Evolutionary conservation across 2,329 filamentous ascomycete species (phyloP), one percentile per base, ranked within the genome.

Genomic region (Curvularia sp.): DNA sequence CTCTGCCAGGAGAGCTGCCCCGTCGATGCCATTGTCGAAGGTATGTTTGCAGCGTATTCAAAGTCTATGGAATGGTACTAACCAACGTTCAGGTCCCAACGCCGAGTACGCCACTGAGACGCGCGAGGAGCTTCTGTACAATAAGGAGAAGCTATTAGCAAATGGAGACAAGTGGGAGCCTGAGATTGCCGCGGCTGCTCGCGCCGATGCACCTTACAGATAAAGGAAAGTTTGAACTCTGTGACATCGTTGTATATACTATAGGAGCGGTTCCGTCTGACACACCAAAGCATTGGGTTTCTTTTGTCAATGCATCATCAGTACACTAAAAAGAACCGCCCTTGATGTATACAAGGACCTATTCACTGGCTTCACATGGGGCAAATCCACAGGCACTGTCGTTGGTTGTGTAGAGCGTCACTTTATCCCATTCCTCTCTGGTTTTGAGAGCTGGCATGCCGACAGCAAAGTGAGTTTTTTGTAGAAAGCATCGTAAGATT

Each of bases 1-100:
- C 96, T 96, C 83, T 98, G 95, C 87, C 94, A 97, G 83, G 95
- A 99, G 84, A 96, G 92, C 66, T 99, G 95, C 82, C 95, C 95
- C 43, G 95, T 99, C 54, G 95, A 99, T 81, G 95, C 95, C 59
- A 99, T 92, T 79, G 89, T 92, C 58, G 89, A 91, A 78, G 86
- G 85, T 86, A 75, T 74, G 83, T 78, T 39, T 36, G 19, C 12
- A 5, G 3, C 15, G 8, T 7, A 6, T 41, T 21, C 10, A 8
- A 34, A 34, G 39, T 13, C 34, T 19, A 19, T 7, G 10, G 13
- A 42, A 10, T 5, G 9, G 28, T 41, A 46, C 64, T 75, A 63
- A 77, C 38, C 12, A 23, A 5, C 13, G 0, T 32, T 23, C 59
- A 86, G 84, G 86, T 30, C 87, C 89, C 53, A 91, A 91, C 70